Percentiles rank a stretch among this genome's conserved stretches.
These are phyloP conservation scores for Fomitopsis pinicola DNA, from an alignment of 1,284 basidiomycete genomes.

Conservation along the genomic window DNA sequence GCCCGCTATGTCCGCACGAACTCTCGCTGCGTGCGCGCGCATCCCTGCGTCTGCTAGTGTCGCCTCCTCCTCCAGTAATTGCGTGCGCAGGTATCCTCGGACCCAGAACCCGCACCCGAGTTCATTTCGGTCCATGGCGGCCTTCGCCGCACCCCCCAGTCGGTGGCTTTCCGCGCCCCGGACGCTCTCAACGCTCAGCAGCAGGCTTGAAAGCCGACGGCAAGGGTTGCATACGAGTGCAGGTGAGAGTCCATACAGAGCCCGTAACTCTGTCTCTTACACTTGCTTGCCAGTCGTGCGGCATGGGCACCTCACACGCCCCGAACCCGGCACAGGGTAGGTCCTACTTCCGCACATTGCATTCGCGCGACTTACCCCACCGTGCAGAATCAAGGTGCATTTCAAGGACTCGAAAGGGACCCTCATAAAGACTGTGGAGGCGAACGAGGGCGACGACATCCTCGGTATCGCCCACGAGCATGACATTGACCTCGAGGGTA, in stretches of 20 bases:
- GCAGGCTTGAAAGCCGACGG: not conserved
- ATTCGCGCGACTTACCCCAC: not conserved
- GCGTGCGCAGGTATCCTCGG: not conserved
- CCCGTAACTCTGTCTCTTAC: not conserved
- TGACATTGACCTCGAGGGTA: slow-evolving; percentile 97
- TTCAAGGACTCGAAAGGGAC: slow-evolving; percentile 89
- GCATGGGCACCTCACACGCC: slow-evolving; percentile 45
- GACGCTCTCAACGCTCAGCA: not conserved
- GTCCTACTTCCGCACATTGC: slow-evolving; percentile 23
- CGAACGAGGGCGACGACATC: slow-evolving; percentile 91
- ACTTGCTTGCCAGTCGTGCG: slow-evolving; percentile 14
- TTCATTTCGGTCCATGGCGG: not conserved
- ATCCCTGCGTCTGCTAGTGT: not conserved
- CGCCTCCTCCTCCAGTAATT: not conserved
- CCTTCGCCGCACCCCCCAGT: not conserved
- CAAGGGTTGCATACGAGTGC: not conserved
- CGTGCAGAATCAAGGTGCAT: slow-evolving; percentile 75
- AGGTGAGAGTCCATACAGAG: not conserved
- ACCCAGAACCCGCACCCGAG: not conserved
- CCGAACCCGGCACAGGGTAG: slow-evolving; percentile 62
- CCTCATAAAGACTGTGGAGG: slow-evolving; percentile 84
- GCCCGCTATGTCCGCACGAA: not conserved
- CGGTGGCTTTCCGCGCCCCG: not conserved
- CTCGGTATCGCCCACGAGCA: slow-evolving; percentile 92
- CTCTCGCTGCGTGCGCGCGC: not conserved